phyloP scores from a whole-genome alignment of 257 asterid genomes.

The Capsicum chinense region DNA sequence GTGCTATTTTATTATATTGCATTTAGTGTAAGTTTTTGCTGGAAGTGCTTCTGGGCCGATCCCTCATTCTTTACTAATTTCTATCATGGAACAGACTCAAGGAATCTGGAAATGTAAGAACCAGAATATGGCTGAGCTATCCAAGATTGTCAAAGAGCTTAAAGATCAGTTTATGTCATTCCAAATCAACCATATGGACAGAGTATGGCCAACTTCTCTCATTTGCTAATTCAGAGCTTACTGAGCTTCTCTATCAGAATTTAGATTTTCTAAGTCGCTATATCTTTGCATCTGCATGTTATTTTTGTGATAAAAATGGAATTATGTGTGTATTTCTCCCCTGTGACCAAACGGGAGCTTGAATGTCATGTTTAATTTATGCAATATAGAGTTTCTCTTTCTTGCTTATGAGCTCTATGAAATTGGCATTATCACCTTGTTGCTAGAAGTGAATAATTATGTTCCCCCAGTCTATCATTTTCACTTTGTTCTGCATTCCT shows the following conservation, averaged over 20 bases:
- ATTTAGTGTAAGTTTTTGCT: neutral
- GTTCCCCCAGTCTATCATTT: neutral
- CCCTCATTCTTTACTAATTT: neutral
- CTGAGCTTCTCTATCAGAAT: constrained; percentile 14
- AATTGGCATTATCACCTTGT: neutral
- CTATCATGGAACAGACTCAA: constrained; percentile 63
- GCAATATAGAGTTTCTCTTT: neutral
- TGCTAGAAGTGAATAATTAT: neutral
- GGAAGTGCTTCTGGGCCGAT: constrained; percentile 19
- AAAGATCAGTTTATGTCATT: constrained; percentile 82
- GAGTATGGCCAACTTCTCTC: constrained; percentile 55
- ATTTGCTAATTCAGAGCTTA: constrained; percentile 12
- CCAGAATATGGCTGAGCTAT: constrained; percentile 89
- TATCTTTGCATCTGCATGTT: neutral
- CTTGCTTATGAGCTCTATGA: neutral
- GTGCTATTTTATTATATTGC: neutral
- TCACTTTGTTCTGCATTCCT: neutral
- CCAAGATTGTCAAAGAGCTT: constrained; percentile 87
- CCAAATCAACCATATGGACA: constrained; percentile 74
- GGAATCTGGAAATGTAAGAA: constrained; percentile 92
- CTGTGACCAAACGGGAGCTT: neutral
- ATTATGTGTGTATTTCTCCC: neutral
- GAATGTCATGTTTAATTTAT: constrained; percentile 3
- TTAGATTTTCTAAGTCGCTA: neutral
- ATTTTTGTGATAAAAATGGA: constrained; percentile 16